A percentile compares a stretch with the other conserved stretches of the same genome.
These are phyloP conservation scores for Calonectria honghensis DNA, from an alignment of 2,329 filamentous ascomycete species.

Conservation along the genomic window DNA sequence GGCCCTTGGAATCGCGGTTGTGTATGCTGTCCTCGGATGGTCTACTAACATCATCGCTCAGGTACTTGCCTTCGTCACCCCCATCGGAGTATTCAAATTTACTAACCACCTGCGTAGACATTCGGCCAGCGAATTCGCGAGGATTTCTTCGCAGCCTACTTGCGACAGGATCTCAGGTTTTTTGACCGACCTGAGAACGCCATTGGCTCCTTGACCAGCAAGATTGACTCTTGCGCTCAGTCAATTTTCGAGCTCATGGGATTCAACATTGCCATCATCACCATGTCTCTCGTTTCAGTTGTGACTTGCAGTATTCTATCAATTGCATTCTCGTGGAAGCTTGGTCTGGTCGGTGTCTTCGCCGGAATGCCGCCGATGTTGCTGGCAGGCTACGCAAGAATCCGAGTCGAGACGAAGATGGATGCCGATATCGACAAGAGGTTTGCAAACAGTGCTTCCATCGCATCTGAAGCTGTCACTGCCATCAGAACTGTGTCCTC, in stretches of 20 bases:
- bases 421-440: conserved; percentile 59
- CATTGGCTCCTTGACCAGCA: conserved; percentile 14
- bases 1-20: conserved; percentile 62
- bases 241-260: conserved; percentile 63
- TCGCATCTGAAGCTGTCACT: conserved; percentile 63
- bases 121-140: conserved; percentile 19
- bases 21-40: conserved; percentile 56
- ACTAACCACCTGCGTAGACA: not conserved
- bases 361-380: conserved; percentile 60
- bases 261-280: conserved; percentile 61
- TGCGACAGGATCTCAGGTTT: conserved; percentile 34
- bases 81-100: not conserved
- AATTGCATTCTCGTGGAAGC: conserved; percentile 66
- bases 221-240: conserved; percentile 50
- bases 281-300: conserved; percentile 60
- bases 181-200: conserved; percentile 33
- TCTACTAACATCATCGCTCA: conserved; percentile 42
- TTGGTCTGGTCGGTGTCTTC: conserved; percentile 67
- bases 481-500: conserved; percentile 62
- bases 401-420: conserved; percentile 61
- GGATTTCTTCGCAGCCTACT: conserved; percentile 31
- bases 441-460: conserved; percentile 58
- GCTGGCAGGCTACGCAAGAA: conserved; percentile 55
- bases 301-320: conserved; percentile 62
- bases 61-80: not conserved